phyloP scores from a whole-genome alignment of 305 asterid species.

The Ajuga reptans region DNA sequence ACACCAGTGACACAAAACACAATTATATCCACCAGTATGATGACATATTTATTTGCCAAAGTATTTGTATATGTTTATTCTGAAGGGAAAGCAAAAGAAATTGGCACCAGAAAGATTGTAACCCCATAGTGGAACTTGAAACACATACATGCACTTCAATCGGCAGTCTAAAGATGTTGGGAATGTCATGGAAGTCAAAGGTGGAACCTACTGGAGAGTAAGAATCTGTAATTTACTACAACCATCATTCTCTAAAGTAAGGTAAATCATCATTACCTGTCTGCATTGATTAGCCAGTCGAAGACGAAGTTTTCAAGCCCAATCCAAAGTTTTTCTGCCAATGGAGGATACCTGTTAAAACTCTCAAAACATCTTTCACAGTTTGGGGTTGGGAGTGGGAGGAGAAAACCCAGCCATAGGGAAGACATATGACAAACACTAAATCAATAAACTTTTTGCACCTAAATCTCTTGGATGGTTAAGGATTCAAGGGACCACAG shows the following conservation, averaged over 20 bases:
- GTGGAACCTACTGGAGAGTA: constrained; percentile 4
- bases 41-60: constrained; percentile 7
- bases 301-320: constrained; percentile 98
- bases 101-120: not conserved
- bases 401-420: not conserved
- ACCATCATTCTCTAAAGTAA: constrained; percentile 15
- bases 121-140: not conserved
- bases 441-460: not conserved
- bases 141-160: constrained; percentile 19
- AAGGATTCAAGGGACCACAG: constrained; percentile 22
- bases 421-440: constrained; percentile 5
- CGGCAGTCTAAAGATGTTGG: constrained; percentile 10
- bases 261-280: constrained; percentile 54
- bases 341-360: constrained; percentile 23
- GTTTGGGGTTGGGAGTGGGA: not conserved
- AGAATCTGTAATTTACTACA: not conserved
- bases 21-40: not conserved
- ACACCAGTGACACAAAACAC: constrained; percentile 17
- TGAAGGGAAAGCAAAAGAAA: not conserved
- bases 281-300: constrained; percentile 98
- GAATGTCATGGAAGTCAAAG: not conserved
- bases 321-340: constrained; percentile 89
- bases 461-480: constrained; percentile 7
- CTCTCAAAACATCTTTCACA: not conserved
- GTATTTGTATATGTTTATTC: not conserved